Percentiles rank a stretch among this genome's conserved stretches.
Conservation (phyloP, 2,329 filamentous ascomycete genomes). For the Fusarium sp. region DNA sequence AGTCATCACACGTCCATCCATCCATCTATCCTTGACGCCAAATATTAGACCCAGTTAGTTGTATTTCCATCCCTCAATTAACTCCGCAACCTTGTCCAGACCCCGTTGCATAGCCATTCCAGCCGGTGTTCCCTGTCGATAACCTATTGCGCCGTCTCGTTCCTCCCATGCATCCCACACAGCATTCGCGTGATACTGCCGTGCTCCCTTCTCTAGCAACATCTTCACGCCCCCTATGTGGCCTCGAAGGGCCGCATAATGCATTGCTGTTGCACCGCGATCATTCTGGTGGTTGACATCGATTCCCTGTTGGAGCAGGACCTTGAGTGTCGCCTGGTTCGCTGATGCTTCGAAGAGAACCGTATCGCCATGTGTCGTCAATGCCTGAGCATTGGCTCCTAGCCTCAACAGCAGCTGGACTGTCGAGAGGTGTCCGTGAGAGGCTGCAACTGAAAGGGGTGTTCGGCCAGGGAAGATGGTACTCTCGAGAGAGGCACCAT, state of each 20-base stretch:
- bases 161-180: slow-evolving; percentile 50
- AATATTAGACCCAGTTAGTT: slow-evolving; percentile 30
- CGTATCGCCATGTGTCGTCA: slow-evolving; percentile 49
- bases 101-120: slow-evolving; percentile 49
- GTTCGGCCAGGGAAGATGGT: slow-evolving; percentile 49
- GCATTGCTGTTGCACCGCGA: slow-evolving; percentile 48
- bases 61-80: slow-evolving; percentile 50
- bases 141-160: slow-evolving; percentile 43
- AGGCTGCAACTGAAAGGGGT: slow-evolving; percentile 45
- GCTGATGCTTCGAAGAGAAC: slow-evolving; percentile 48
- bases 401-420: slow-evolving; percentile 47
- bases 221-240: slow-evolving; percentile 43
- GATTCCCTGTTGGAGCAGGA: slow-evolving; percentile 46
- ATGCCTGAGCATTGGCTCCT: slow-evolving; percentile 43
- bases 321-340: slow-evolving; percentile 47
- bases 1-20: slow-evolving; percentile 19
- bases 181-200: slow-evolving; percentile 47
- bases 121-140: slow-evolving; percentile 49
- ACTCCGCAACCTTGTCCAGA: slow-evolving; percentile 47
- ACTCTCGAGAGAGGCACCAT: slow-evolving; percentile 45
- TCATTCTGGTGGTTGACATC: slow-evolving; percentile 49
- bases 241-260: slow-evolving; percentile 48
- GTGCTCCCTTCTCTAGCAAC: slow-evolving; percentile 46
- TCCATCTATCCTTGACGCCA: slow-evolving; percentile 22
- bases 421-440: slow-evolving; percentile 48